Evolutionary conservation across 352 stramenopile species (phyloP).

Genomic region (Aphanomyces euteiches): DNA sequence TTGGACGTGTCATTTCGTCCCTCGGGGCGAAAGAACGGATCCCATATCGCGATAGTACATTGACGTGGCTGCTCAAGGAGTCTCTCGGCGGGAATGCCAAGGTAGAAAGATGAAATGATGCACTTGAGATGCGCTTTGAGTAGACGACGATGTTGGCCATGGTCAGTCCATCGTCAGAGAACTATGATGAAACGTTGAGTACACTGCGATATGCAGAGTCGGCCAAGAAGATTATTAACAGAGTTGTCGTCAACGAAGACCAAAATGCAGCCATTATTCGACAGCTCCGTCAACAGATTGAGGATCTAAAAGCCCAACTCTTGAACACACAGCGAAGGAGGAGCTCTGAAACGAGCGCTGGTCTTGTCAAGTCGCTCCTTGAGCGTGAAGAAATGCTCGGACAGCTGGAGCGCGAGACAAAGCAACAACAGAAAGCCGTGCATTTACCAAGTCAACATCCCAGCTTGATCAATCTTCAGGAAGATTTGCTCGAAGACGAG

Average conservation of each 20-base stretch:
- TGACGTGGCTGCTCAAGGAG: slow-evolving; percentile 85
- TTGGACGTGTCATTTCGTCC: slow-evolving; percentile 84
- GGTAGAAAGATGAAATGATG: slow-evolving; percentile 30
- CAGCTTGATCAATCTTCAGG: slow-evolving; percentile 48
- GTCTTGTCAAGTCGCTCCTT: slow-evolving; percentile 38
- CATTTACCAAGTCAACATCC: slow-evolving; percentile 39
- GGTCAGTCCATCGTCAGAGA: slow-evolving; percentile 66
- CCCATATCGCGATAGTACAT: slow-evolving; percentile 79
- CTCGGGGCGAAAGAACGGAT: slow-evolving; percentile 63
- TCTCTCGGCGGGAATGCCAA: slow-evolving; percentile 80
- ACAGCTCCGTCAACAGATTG: slow-evolving; percentile 67
- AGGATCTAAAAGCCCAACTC: slow-evolving; percentile 50
- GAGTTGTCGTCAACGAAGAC: slow-evolving; percentile 77
- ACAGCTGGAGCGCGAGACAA: slow-evolving; percentile 49
- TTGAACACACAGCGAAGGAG: slow-evolving; percentile 36
- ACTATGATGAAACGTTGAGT: slow-evolving; percentile 84
- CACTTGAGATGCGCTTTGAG: background rate
- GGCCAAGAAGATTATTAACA: slow-evolving; percentile 80
- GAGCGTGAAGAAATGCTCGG: slow-evolving; percentile 52
- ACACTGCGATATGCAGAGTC: slow-evolving; percentile 80
- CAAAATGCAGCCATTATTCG: slow-evolving; percentile 76
- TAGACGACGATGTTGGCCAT: slow-evolving; percentile 87
- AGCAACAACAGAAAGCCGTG: slow-evolving; percentile 41
- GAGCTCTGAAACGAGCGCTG: slow-evolving; percentile 36
- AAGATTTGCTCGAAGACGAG: slow-evolving; percentile 35